Evolutionary conservation across 192 early-diverging fungal species (phyloP).

Genomic region (Chytriomyces sp.): DNA sequence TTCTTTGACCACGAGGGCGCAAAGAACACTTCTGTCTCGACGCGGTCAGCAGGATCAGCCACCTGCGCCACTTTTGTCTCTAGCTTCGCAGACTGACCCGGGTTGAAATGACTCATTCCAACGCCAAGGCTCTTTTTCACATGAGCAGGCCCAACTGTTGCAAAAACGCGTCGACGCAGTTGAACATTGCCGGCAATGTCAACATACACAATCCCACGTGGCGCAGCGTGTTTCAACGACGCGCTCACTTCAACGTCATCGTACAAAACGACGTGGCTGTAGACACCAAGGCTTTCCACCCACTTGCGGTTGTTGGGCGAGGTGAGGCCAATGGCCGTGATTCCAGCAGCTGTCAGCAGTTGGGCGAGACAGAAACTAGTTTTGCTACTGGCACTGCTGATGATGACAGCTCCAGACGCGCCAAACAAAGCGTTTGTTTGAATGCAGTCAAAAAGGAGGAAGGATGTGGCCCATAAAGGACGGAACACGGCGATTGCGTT

Average conservation of each 20-base stretch:
- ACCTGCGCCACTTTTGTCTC: conserved; percentile 1
- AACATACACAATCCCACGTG: conserved; percentile 33
- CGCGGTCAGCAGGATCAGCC: neutral
- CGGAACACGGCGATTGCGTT: conserved; percentile 46
- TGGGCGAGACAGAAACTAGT: conserved; percentile 52
- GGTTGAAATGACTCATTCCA: conserved; percentile 7
- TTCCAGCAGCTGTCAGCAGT: conserved; percentile 3
- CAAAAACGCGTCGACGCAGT: conserved; percentile 17
- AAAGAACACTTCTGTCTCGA: conserved; percentile 43
- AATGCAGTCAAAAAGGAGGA: conserved; percentile 45
- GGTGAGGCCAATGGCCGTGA: conserved; percentile 43
- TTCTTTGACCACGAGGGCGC: conserved; percentile 45
- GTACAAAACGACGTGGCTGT: conserved; percentile 45
- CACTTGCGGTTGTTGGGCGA: conserved; percentile 38
- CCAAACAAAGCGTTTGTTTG: conserved; percentile 36
- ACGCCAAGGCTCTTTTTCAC: conserved; percentile 42
- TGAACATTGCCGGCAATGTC: conserved; percentile 43
- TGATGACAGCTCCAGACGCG: conserved; percentile 34
- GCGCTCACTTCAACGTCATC: conserved; percentile 18
- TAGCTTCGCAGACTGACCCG: conserved; percentile 12
- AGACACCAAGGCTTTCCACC: conserved; percentile 40
- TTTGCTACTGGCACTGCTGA: conserved; percentile 46
- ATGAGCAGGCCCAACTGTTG: neutral
- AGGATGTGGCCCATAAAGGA: conserved; percentile 51
- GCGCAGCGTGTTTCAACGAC: neutral